Evolutionary conservation across 2,329 filamentous ascomycete genomes (phyloP), one percentile per base, ranked within the genome.

Genomic region (Ramularia collo-cygni): DNA sequence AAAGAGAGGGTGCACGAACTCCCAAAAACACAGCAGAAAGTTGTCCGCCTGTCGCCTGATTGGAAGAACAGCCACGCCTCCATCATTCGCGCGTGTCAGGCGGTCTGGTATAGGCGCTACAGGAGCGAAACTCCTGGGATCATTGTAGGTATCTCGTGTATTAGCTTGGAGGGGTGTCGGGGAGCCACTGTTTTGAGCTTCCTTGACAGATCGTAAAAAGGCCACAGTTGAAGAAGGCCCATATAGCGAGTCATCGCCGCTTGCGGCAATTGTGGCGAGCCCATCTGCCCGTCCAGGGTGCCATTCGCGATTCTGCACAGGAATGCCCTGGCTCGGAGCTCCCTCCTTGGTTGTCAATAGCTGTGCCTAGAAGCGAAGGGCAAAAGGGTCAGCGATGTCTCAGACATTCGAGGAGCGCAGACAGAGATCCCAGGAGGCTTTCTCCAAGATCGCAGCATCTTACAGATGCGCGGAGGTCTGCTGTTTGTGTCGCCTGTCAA

Each of bases 1-100:
- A 24, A 55, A 55, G 8, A 55, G 39, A 4, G 53, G 53, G 26
- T 55, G 53, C 4, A 51, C 52, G 34, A 52, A 55, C 21, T 52
- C 51, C 51, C 51, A 55, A 26, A 47, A 55, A 35, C 53, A 55
- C 5, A 43, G 34, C 32, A 55, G 29, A 17, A 52, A 55, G 31
- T 54, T 50, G 34, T 55, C 51, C 9, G 53, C 53, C 32, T 51
- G 48, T 21, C 51, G 51, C 19, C 51, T 39, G 19, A 44, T 42
- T 4, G 52, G 52, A 8, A 54, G 38, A 3, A 54, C 45, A n/a
- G 46, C 49, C 15, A 52, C 38, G 10, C 49, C 36, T 30, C 37
- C 49, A 14, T 50, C 40, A 9, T 32, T 28, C 26, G 26, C 26
- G 18, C 29, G 21, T 16, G 26, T 13, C 18, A 40, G 15, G 17